These are phyloP conservation scores for Stereum hirsutum DNA, from an alignment of 1,284 basidiomycete species.

Conservation along the genomic window DNA sequence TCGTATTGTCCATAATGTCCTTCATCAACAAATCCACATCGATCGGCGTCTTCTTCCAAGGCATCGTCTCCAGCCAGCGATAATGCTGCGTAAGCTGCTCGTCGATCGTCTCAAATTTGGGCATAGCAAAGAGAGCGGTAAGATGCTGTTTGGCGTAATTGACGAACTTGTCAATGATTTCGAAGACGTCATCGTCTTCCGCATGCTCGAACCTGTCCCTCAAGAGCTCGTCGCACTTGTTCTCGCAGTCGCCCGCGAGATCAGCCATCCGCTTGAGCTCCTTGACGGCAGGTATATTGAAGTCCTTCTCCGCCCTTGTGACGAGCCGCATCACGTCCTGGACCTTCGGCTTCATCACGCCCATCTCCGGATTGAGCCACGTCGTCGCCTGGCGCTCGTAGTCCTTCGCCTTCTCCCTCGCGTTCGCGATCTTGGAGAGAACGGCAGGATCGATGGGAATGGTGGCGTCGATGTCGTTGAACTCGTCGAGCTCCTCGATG, in stretches of 20 bases:
- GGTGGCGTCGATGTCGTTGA: conserved; percentile 45
- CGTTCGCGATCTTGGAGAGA: conserved; percentile 47
- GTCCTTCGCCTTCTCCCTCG: conserved; percentile 58
- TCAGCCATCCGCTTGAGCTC: conserved; percentile 60
- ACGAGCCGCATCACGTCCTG: conserved; percentile 60
- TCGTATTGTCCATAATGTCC: conserved; percentile 64
- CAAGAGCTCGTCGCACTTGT: conserved; percentile 63
- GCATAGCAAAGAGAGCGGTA: conserved; percentile 59
- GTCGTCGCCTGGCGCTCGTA: conserved; percentile 66
- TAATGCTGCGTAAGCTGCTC: conserved; percentile 55
- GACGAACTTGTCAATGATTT: conserved; percentile 62
- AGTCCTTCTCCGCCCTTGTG: conserved; percentile 65
- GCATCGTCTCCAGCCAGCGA: conserved; percentile 62
- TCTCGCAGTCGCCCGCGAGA: conserved; percentile 66
- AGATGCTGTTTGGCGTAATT: conserved; percentile 62
- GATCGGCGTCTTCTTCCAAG: conserved; percentile 65
- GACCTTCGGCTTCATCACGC: conserved; percentile 46
- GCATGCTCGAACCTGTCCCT: conserved; percentile 46
- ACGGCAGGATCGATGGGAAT: conserved; percentile 58
- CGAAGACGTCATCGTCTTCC: conserved; percentile 55
- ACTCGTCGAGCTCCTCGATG: conserved; percentile 62
- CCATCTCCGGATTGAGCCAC: conserved; percentile 51
- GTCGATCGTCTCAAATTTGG: conserved; percentile 63
- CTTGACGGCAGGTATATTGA: conserved; percentile 53
- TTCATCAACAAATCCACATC: too few species aligned